These are phyloP conservation scores for Penicillium brevicompactum DNA, from an alignment of 2,329 filamentous ascomycete species.

Conservation along the genomic window DNA sequence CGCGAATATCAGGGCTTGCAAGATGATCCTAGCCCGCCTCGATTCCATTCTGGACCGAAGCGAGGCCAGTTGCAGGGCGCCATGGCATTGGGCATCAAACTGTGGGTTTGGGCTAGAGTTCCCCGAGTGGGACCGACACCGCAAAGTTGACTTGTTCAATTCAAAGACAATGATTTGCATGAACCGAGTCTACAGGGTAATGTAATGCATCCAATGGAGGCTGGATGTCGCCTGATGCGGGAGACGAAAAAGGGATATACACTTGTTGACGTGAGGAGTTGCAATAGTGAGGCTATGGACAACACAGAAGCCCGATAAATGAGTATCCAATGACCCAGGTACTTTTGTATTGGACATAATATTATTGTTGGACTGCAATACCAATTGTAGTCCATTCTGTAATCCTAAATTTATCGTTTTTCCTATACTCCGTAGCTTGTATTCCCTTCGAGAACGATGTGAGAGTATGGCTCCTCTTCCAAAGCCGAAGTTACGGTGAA, in stretches of 20 bases:
- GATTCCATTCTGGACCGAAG: conserved; percentile 24
- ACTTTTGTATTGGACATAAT: neutral
- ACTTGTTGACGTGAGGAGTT: neutral
- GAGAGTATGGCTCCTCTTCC: neutral
- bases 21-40: conserved; percentile 17
- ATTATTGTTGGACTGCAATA: neutral
- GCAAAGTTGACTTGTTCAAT: conserved; percentile 27
- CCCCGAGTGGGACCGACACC: conserved; percentile 14
- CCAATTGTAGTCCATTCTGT: too few relatives aligned
- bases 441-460: too few relatives aligned
- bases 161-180: conserved; percentile 8
- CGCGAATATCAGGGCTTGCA: conserved; percentile 8
- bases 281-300: conserved; percentile 14
- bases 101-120: conserved; percentile 21
- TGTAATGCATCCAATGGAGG: neutral
- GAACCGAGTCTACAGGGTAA: neutral
- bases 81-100: conserved; percentile 31
- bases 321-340: neutral
- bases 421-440: too few relatives aligned
- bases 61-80: conserved; percentile 24
- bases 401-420: too few relatives aligned
- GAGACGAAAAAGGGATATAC: neutral
- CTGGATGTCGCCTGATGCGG: conserved; percentile 6
- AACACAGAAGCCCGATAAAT: neutral
- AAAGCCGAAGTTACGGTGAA: neutral